A percentile compares a stretch with the other conserved stretches of the same genome.
These are phyloP conservation scores for Penicillium lividum DNA, from an alignment of 495 filamentous ascomycete genomes.

Conservation along the genomic window DNA sequence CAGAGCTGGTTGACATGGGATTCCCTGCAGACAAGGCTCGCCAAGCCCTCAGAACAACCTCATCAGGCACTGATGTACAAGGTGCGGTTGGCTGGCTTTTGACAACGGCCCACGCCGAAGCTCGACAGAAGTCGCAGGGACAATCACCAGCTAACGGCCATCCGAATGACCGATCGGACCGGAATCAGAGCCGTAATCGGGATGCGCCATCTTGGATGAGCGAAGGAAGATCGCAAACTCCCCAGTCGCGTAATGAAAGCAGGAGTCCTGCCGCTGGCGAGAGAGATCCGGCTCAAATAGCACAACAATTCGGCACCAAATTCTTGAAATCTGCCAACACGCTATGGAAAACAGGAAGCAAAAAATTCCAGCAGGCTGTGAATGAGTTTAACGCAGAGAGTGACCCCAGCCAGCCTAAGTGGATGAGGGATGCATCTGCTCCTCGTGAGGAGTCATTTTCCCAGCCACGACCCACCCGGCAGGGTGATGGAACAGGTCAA, in stretches of 20 bases:
- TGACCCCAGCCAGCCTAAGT: slow-evolving; percentile 85
- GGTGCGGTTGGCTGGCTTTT: slow-evolving; percentile 87
- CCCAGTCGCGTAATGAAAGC: slow-evolving; percentile 48
- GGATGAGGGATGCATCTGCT: slow-evolving; percentile 76
- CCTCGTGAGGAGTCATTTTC: slow-evolving; percentile 33
- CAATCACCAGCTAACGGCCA: slow-evolving; percentile 32
- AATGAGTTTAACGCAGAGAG: slow-evolving; percentile 82
- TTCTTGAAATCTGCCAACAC: slow-evolving; percentile 92
- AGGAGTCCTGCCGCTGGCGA: slow-evolving; percentile 63
- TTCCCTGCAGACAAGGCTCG: slow-evolving; percentile 80
- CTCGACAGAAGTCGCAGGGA: slow-evolving; percentile 57
- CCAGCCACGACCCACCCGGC: slow-evolving; percentile 19
- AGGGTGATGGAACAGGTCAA: slow-evolving; percentile 16
- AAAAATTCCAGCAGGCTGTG: slow-evolving; percentile 92
- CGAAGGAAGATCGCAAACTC: slow-evolving; percentile 33
- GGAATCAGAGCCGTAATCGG: slow-evolving; percentile 40
- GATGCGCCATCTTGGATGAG: slow-evolving; percentile 42
- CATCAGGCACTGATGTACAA: slow-evolving; percentile 78
- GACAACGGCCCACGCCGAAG: slow-evolving; percentile 82
- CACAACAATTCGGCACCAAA: slow-evolving; percentile 77
- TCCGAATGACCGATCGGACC: slow-evolving; percentile 35
- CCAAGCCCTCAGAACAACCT: slow-evolving; percentile 74
- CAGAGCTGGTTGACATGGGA: slow-evolving; percentile 93
- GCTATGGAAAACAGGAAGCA: slow-evolving; percentile 90
- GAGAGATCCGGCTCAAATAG: slow-evolving; percentile 75